Percentiles rank a stretch among this genome's conserved stretches.
Evolutionary conservation across 805 yeast species (phyloP).

Genomic region (Candida rishiriensis): DNA sequence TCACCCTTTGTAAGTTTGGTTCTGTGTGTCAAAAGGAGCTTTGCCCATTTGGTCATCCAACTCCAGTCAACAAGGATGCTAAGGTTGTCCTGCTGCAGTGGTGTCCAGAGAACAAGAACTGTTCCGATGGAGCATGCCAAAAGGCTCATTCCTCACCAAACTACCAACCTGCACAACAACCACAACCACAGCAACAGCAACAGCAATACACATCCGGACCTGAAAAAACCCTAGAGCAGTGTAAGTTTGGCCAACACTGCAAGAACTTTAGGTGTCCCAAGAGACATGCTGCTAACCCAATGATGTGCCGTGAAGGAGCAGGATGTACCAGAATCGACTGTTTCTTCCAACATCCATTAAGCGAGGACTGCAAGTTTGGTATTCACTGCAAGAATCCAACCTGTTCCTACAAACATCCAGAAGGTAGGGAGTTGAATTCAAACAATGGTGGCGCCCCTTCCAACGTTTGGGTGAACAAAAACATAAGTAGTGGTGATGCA

Average conservation of each 20-base stretch:
- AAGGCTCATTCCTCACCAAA: constrained; percentile 82
- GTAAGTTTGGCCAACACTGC: constrained; percentile 75
- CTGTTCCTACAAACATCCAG: constrained; percentile 79
- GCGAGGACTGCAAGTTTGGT: constrained; percentile 78
- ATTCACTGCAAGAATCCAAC: constrained; percentile 63
- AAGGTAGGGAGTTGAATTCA: constrained; percentile 48
- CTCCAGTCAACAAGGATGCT: constrained; percentile 75
- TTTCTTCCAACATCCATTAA: constrained; percentile 74
- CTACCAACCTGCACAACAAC: constrained; percentile 29
- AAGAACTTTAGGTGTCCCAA: constrained; percentile 74
- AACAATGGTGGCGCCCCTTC: constrained; percentile 16
- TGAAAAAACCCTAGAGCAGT: constrained; percentile 68
- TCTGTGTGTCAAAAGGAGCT: constrained; percentile 66
- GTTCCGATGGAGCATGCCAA: constrained; percentile 57
- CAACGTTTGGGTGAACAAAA: constrained; percentile 29
- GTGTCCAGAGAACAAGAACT: constrained; percentile 69
- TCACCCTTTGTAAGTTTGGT: constrained; percentile 73
- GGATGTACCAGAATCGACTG: constrained; percentile 79
- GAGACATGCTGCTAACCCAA: constrained; percentile 75
- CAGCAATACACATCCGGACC: constrained; percentile 4
- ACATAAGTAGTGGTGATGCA: constrained; percentile 15
- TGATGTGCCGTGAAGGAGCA: constrained; percentile 78
- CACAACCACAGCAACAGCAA: not conserved
- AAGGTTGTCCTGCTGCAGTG: constrained; percentile 64
- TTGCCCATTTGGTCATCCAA: constrained; percentile 91